A percentile compares a stretch with the other conserved stretches of the same genome.
Conservation (phyloP, 1,139 yeast species). For the Zygoascus sp. region DNA sequence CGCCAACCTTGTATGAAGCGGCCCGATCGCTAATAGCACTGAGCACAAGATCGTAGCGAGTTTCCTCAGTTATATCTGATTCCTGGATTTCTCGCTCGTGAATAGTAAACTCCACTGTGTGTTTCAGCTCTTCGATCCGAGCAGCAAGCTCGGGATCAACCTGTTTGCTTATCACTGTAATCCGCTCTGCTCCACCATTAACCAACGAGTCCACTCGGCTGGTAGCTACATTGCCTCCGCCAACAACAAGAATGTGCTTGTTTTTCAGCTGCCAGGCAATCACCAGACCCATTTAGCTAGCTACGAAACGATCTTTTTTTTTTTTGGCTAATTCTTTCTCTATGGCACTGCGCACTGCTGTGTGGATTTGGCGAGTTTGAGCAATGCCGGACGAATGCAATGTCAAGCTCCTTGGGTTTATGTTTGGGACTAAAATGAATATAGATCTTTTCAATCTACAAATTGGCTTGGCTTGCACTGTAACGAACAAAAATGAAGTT, state of each 20-base stretch:
- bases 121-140: conserved; percentile 8
- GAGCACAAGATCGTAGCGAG: conserved; percentile 56
- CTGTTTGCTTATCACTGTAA: conserved; percentile 4
- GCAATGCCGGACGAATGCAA: no score
- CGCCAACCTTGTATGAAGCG: conserved; percentile 55
- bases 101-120: background rate
- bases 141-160: conserved; percentile 10
- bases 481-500: background rate
- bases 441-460: no score
- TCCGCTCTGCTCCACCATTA: conserved; percentile 51
- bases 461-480: background rate
- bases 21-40: conserved; percentile 74
- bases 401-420: background rate
- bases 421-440: no score
- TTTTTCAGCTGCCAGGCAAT: conserved; percentile 65
- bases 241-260: conserved; percentile 67
- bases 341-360: no score
- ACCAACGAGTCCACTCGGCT: conserved; percentile 64
- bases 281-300: conserved; percentile 7
- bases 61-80: conserved; percentile 22
- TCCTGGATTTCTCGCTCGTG: conserved; percentile 12
- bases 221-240: conserved; percentile 79
- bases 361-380: no score
- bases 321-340: no score
- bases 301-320: no score